These are phyloP conservation scores for Xylaria sp. DNA, from an alignment of 2,329 filamentous ascomycete genomes.

Conservation along the genomic window DNA sequence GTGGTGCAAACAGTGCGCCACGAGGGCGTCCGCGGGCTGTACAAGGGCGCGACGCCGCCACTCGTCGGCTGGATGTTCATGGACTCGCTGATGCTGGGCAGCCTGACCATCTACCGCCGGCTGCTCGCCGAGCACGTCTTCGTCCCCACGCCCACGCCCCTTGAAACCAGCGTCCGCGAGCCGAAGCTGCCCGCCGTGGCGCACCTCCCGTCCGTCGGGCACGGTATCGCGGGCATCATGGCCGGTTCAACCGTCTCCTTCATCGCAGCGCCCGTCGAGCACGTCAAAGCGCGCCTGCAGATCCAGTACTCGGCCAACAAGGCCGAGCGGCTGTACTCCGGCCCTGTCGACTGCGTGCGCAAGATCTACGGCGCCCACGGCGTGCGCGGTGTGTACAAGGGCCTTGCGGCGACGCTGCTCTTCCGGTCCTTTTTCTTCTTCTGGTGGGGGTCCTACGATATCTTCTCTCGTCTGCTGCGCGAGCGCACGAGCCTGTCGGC, in stretches of 20 bases:
- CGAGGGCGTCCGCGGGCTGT: conserved; percentile 86
- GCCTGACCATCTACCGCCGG: conserved; percentile 88
- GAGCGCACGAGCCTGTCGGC: conserved; percentile 75
- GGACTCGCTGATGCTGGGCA: conserved; percentile 92
- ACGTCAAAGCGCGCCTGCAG: conserved; percentile 93
- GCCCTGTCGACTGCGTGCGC: conserved; percentile 83
- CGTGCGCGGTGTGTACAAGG: conserved; percentile 83
- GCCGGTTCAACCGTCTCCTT: conserved; percentile 92
- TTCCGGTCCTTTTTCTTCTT: conserved; percentile 97
- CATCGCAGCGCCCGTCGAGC: conserved; percentile 92
- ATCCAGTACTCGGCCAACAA: conserved; percentile 90
- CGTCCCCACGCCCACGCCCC: conserved; percentile 50
- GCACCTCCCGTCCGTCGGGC: conserved; percentile 77
- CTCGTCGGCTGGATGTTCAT: conserved; percentile 99
- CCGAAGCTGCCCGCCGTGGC: conserved; percentile 51
- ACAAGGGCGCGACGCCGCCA: conserved; percentile 94
- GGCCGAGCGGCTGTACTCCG: conserved; percentile 80
- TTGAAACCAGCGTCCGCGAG: conserved; percentile 16
- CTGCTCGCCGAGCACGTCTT: conserved; percentile 85
- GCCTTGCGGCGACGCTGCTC: conserved; percentile 83
- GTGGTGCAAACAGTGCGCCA: conserved; percentile 84
- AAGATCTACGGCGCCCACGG: conserved; percentile 81
- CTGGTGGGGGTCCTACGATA: conserved; percentile 97
- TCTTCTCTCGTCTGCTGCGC: conserved; percentile 77
- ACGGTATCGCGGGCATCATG: conserved; percentile 87